A percentile compares a stretch with the other conserved stretches of the same genome.
These are phyloP conservation scores for Anthracocystis setariae DNA, from an alignment of 1,284 basidiomycete species.

Conservation along the genomic window DNA sequence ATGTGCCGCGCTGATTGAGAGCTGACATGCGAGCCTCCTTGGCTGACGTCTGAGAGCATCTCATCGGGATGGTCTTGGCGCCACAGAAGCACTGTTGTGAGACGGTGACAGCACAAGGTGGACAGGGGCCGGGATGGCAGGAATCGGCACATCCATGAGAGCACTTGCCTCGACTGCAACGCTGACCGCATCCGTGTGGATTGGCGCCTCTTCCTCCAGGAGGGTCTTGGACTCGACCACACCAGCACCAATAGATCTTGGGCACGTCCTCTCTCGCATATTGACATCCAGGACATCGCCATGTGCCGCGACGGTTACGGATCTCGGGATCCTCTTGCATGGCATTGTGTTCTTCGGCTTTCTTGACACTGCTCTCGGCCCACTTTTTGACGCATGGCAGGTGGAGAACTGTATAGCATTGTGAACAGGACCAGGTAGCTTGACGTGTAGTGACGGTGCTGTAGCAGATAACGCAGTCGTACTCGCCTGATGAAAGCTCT, in stretches of 20 bases:
- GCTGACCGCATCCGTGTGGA: slow-evolving; percentile 63
- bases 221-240: slow-evolving; percentile 55
- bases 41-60: slow-evolving; percentile 60
- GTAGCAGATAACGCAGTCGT: slow-evolving; percentile 67
- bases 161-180: slow-evolving; percentile 57
- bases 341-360: slow-evolving; percentile 63
- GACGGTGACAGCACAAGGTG: slow-evolving; percentile 63
- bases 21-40: slow-evolving; percentile 31
- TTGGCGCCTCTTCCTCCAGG: slow-evolving; percentile 39
- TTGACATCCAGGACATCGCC: slow-evolving; percentile 67
- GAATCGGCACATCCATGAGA: slow-evolving; percentile 59
- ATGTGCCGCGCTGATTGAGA: slow-evolving; percentile 45
- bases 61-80: slow-evolving; percentile 46
- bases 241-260: slow-evolving; percentile 65
- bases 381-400: slow-evolving; percentile 63
- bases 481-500: slow-evolving; percentile 60
- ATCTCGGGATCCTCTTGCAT: slow-evolving; percentile 65
- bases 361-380: slow-evolving; percentile 63
- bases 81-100: slow-evolving; percentile 64
- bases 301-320: slow-evolving; percentile 55
- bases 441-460: slow-evolving; percentile 55
- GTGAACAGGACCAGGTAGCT: slow-evolving; percentile 63
- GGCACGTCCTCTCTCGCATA: slow-evolving; percentile 58
- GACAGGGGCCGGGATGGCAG: slow-evolving; percentile 66
- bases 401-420: slow-evolving; percentile 65